Percentiles rank a stretch among this genome's conserved stretches.
Evolutionary conservation across 768 basidiomycete species (phyloP).

Genomic region (Tylopilus subfusipes): DNA sequence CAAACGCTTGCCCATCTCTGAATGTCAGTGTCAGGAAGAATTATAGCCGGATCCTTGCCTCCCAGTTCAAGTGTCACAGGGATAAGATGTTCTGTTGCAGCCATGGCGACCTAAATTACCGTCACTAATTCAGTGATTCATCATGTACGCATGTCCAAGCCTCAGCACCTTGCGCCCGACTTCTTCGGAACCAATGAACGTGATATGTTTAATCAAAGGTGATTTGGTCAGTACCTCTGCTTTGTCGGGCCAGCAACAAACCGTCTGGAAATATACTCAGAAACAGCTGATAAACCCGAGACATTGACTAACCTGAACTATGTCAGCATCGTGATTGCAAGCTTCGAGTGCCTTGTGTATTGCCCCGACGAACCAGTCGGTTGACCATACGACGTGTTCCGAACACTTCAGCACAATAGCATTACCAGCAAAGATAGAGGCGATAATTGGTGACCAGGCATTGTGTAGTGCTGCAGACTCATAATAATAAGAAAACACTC

Average conservation of each 20-base stretch:
- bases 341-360: constrained; percentile 72
- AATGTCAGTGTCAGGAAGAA: constrained; percentile 83
- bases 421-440: constrained; percentile 88
- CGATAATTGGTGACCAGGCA: constrained; percentile 89
- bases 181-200: constrained; percentile 83
- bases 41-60: constrained; percentile 90
- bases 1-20: constrained; percentile 75
- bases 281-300: background rate
- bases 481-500: constrained; percentile 1
- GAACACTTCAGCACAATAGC: constrained; percentile 88
- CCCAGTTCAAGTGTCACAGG: constrained; percentile 94
- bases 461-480: constrained; percentile 78
- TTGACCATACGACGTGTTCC: constrained; percentile 91
- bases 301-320: constrained; percentile 65
- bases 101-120: constrained; percentile 63
- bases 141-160: constrained; percentile 8
- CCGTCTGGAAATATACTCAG: constrained; percentile 44
- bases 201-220: constrained; percentile 85
- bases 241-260: constrained; percentile 85
- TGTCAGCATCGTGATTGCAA: constrained; percentile 82
- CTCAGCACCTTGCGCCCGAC: constrained; percentile 65
- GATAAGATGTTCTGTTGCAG: constrained; percentile 82
- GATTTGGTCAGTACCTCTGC: constrained; percentile 79
- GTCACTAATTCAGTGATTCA: background rate
- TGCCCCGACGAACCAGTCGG: constrained; percentile 75